These are phyloP conservation scores for Citrus australasica DNA, from an alignment of 345 rosid species.

Conservation along the genomic window DNA sequence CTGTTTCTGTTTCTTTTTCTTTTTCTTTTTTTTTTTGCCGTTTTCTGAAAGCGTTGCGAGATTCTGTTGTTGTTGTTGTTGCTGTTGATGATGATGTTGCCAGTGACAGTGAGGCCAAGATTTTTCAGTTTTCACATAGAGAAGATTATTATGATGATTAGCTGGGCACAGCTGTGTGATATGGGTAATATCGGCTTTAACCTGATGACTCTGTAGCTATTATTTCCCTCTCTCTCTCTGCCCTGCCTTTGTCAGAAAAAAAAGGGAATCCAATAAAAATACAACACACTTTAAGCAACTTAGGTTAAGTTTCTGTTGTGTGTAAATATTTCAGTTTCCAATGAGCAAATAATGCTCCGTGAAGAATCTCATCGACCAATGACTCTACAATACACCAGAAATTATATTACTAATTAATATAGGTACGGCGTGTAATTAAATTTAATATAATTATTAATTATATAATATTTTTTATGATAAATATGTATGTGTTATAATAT, in stretches of 20 bases:
- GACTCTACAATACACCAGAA: too few relatives aligned
- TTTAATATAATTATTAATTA: too few relatives aligned
- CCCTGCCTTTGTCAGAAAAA: too few relatives aligned
- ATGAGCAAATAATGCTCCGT: neutral
- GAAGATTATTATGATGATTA: neutral
- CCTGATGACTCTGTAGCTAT: neutral
- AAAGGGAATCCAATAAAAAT: neutral
- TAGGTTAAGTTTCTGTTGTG: too few relatives aligned
- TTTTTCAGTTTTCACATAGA: neutral
- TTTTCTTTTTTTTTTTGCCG: neutral
- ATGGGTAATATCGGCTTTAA: neutral
- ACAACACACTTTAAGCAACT: neutral
- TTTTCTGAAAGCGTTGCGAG: too few relatives aligned
- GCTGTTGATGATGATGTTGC: neutral
- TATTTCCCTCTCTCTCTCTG: too few relatives aligned
- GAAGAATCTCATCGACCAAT: accelerated
- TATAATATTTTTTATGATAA: too few relatives aligned
- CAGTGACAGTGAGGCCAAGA: conserved; percentile 10
- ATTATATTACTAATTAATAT: too few relatives aligned
- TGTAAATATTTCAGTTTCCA: neutral
- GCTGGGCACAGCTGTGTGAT: conserved; percentile 13
- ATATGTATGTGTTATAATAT: accelerated
- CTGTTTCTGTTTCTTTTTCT: neutral
- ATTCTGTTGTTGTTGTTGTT: neutral
- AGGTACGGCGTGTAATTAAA: too few relatives aligned